These are phyloP conservation scores for Kwoniella dejecticola DNA, from an alignment of 768 basidiomycete genomes.

Conservation along the genomic window DNA sequence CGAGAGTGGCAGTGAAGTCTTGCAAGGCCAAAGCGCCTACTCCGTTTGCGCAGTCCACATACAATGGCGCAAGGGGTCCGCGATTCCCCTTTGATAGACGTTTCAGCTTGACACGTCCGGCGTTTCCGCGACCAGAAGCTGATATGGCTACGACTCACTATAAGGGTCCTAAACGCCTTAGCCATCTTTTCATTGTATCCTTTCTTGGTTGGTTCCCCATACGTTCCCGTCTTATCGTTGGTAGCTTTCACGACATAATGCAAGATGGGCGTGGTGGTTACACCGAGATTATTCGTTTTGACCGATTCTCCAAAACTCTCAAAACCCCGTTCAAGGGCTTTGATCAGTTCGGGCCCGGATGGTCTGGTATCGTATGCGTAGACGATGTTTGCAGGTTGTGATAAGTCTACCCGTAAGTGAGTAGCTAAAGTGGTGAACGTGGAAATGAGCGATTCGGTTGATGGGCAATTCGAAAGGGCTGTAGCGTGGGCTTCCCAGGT, in stretches of 20 bases:
- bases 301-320: slow-evolving; percentile 64
- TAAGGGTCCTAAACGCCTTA: slow-evolving; percentile 77
- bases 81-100: slow-evolving; percentile 35
- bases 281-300: slow-evolving; percentile 71
- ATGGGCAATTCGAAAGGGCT: slow-evolving; percentile 75
- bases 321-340: slow-evolving; percentile 80
- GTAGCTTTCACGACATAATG: slow-evolving; percentile 90
- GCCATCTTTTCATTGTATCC: slow-evolving; percentile 84
- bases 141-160: slow-evolving; percentile 65
- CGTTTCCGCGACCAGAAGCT: background rate
- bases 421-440: slow-evolving; percentile 67
- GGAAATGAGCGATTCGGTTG: slow-evolving; percentile 70
- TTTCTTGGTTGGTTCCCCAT: slow-evolving; percentile 76
- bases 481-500: slow-evolving; percentile 92
- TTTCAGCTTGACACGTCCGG: slow-evolving; percentile 57
- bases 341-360: slow-evolving; percentile 73
- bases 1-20: slow-evolving; percentile 65
- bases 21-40: slow-evolving; percentile 78
- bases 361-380: slow-evolving; percentile 93
- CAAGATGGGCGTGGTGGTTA: slow-evolving; percentile 90
- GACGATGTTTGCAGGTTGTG: slow-evolving; percentile 75
- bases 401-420: slow-evolving; percentile 71
- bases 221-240: slow-evolving; percentile 76
- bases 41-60: slow-evolving; percentile 99
- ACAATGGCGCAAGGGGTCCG: slow-evolving; percentile 62